Evolutionary conservation across 805 yeast species (phyloP).

Genomic region (Priceomyces haplophilus): DNA sequence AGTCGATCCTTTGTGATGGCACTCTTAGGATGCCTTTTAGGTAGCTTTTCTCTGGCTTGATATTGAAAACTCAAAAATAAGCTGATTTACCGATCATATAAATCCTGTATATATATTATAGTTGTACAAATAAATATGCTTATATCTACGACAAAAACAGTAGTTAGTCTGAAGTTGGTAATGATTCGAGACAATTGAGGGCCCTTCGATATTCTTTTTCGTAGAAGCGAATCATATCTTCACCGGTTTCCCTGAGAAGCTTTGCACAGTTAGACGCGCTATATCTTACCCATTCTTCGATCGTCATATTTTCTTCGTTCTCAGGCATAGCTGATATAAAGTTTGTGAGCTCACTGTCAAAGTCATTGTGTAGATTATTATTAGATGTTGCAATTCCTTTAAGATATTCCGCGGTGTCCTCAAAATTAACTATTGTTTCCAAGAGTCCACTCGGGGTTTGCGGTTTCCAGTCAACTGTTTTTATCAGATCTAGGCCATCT

Average conservation of each 20-base stretch:
- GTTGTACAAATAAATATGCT: not conserved
- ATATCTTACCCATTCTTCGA: slow-evolving; percentile 64
- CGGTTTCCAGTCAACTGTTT: slow-evolving; percentile 2
- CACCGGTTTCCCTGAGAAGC: slow-evolving; percentile 45
- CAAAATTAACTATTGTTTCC: slow-evolving; percentile 23
- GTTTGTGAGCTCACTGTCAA: slow-evolving; percentile 60
- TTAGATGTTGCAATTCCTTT: slow-evolving; percentile 31
- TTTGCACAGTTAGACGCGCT: slow-evolving; percentile 54
- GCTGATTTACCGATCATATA: slow-evolving; percentile 1
- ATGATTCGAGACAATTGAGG: slow-evolving; percentile 33
- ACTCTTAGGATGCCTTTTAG: not conserved
- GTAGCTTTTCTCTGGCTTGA: not conserved
- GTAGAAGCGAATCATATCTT: slow-evolving; percentile 46
- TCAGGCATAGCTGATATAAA: slow-evolving; percentile 70
- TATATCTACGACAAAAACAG: not conserved
- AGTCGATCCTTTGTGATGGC: not conserved
- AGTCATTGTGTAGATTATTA: slow-evolving; percentile 54
- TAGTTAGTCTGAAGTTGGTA: slow-evolving; percentile 26
- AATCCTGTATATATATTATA: slow-evolving; percentile 1
- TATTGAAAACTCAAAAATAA: not conserved
- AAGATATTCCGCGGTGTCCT: slow-evolving; percentile 34
- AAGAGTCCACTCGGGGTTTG: not conserved
- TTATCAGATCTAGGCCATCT: not conserved
- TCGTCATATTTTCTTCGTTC: slow-evolving; percentile 63
- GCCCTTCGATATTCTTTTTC: slow-evolving; percentile 51